Evolutionary conservation across 306 rosid species (phyloP).

Genomic region (Purshia tridentata): DNA sequence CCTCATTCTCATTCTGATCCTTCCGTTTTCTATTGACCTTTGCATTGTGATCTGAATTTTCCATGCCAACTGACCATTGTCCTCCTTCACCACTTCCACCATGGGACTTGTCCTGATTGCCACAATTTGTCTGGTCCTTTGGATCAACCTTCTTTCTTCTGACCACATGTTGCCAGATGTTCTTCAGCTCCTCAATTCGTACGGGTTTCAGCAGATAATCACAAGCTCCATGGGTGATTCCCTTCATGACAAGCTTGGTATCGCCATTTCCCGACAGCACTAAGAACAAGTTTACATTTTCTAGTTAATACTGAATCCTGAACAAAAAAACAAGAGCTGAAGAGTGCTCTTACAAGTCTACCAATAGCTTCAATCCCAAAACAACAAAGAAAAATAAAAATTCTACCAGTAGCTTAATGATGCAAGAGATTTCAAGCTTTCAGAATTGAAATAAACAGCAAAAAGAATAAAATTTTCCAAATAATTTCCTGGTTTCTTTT

Average conservation of each 20-base stretch:
- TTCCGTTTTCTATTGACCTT: slow-evolving; percentile 66
- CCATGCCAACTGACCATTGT: slow-evolving; percentile 39
- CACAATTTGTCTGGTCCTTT: slow-evolving; percentile 51
- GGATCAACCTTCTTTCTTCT: slow-evolving; percentile 82
- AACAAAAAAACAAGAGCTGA: slow-evolving; percentile 1
- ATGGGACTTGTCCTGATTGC: slow-evolving; percentile 45
- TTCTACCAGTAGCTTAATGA: not conserved
- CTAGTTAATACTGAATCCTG: not conserved
- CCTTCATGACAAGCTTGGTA: slow-evolving; percentile 89
- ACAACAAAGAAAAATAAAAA: not conserved
- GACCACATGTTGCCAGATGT: slow-evolving; percentile 96
- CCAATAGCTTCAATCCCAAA: not conserved
- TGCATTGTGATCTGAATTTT: slow-evolving; percentile 57
- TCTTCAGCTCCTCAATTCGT: slow-evolving; percentile 89
- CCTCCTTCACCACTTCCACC: slow-evolving; percentile 43
- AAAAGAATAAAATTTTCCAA: no score
- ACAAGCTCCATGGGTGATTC: slow-evolving; percentile 95
- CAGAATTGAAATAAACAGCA: not conserved
- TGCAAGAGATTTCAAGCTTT: not conserved
- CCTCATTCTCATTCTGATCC: slow-evolving; percentile 72
- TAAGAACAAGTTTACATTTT: slow-evolving; percentile 29
- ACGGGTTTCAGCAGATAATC: slow-evolving; percentile 95
- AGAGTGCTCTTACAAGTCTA: not conserved
- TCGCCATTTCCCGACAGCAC: slow-evolving; percentile 93
- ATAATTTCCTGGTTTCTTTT: no score